A percentile compares a stretch with the other conserved stretches of the same genome.
Evolutionary conservation across 2,329 filamentous ascomycete genomes (phyloP).

Genomic region (Fonsecaea nubica): DNA sequence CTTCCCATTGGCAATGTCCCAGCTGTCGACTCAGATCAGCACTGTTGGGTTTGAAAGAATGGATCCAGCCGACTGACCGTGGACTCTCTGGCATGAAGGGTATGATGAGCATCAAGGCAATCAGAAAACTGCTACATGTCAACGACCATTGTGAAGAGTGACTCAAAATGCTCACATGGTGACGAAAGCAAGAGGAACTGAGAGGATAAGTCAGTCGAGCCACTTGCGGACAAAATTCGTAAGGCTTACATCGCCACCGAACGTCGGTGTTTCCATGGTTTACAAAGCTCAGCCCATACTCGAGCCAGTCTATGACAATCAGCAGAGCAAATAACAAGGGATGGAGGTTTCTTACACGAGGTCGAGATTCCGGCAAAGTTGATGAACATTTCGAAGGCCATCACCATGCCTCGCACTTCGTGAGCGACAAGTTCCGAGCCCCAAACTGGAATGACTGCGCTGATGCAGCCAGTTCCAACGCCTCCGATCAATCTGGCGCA

Average conservation of each 20-base stretch:
- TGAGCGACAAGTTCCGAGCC: conserved; percentile 73
- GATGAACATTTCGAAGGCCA: conserved; percentile 12
- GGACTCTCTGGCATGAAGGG: conserved; percentile 10
- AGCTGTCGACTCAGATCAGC: background rate
- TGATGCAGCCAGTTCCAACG: conserved; percentile 72
- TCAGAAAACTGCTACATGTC: conserved; percentile 6
- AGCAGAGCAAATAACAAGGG: background rate
- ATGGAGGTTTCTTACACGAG: background rate
- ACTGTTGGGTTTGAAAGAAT: background rate
- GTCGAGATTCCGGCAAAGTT: conserved; percentile 6
- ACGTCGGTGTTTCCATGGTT: conserved; percentile 3
- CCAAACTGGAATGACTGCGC: conserved; percentile 74
- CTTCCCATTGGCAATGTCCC: conserved; percentile 8
- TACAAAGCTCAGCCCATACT: conserved; percentile 7
- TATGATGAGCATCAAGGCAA: conserved; percentile 2
- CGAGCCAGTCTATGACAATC: conserved; percentile 6
- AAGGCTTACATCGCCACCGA: conserved; percentile 11
- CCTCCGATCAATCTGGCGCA: conserved; percentile 67
- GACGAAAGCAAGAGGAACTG: conserved; percentile 2
- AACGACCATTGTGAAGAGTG: background rate
- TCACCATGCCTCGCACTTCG: conserved; percentile 62
- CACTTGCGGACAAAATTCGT: background rate
- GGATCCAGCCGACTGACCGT: background rate
- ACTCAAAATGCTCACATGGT: background rate
- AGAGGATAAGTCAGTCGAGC: background rate